Base-by-base conservation (phyloP, 495 filamentous ascomycete species). In the Aspergillus wentii region DNA sequence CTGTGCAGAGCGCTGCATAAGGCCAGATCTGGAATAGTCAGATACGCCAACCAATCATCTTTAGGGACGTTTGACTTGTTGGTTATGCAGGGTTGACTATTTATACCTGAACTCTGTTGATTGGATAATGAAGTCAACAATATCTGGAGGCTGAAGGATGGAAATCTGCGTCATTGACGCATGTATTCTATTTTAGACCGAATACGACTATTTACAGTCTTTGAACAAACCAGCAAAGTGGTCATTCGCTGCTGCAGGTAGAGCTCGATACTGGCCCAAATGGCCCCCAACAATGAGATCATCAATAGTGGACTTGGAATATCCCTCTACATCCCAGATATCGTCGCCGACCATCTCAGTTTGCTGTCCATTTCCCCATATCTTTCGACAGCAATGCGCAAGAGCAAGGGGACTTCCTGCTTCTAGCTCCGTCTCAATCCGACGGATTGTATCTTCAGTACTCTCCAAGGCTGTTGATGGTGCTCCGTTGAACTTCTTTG, bases 301-400 rank as follows among this genome's bases (percentile, higher is more conserved):
- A 25, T 11, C 6, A 6, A 25, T 6, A 25, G 22, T 6, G 6
- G 22, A 5, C 22, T 25, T 25, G 11, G 22, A 6, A 25, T 42
- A 42, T 5, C 22, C 31, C 25, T 42, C 16, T 4, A 42, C 21
- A 17, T 42, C 40, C 40, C 40, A 42, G 9, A 42, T 11, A 30
- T 42, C 31, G 22, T 30, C 11, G 16, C n/a, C 19, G 40, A 52
- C 18, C 31, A 41, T 30, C 17, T 31, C 27, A n/a, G 15, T 13
- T 27, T 27, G n/a, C 10, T 45, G 23, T 28, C 52, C 52, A 11
- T 40, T 28, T 23, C 40, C 49, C 53, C 49, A 52, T 1, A 49
- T 26, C 17, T 41, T 41, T 15, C 49, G 49, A 23, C 46, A 47
- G 17, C 47, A 49, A 10, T 15, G 35, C 10, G 43, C 23, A 5